A percentile compares a stretch with the other conserved stretches of the same genome.
Evolutionary conservation across 2,329 filamentous ascomycete genomes (phyloP).

Genomic region (Botrytis elliptica): DNA sequence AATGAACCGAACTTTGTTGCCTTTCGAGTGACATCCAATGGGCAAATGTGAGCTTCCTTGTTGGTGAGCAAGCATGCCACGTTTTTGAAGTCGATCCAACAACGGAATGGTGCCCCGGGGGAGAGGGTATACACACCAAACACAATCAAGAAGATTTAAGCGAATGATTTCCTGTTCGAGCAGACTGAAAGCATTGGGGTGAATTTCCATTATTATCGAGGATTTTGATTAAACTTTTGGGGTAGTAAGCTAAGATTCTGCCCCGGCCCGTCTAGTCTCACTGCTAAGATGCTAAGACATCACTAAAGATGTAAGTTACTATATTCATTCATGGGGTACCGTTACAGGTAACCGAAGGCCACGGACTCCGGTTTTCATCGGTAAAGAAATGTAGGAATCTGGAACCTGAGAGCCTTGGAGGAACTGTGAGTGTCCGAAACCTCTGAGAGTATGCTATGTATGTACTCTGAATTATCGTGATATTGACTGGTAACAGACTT

Average conservation of each 20-base stretch:
- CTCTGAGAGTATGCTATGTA: neutral
- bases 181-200: neutral
- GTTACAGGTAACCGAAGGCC: neutral
- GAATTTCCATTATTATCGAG: neutral
- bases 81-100: constrained; percentile 16
- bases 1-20: constrained; percentile 9
- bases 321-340: neutral
- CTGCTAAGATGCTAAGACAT: constrained; percentile 9
- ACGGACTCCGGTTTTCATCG: constrained; percentile 1
- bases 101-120: constrained; percentile 7
- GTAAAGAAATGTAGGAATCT: neutral
- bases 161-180: constrained; percentile 11
- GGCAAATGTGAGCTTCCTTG: neutral
- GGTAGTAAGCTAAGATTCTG: neutral
- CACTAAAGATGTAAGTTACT: neutral
- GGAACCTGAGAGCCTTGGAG: neutral
- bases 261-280: neutral
- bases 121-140: neutral
- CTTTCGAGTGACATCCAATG: constrained; percentile 5
- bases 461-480: neutral
- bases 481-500: neutral
- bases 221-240: constrained; percentile 7
- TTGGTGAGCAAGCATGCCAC: constrained; percentile 22
- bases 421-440: constrained; percentile 15
- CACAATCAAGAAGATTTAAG: constrained; percentile 16